A percentile compares a stretch with the other conserved stretches of the same genome.
These are phyloP conservation scores for Zymoseptoria tritici DNA, from an alignment of 2,329 filamentous ascomycete species.

Conservation along the genomic window DNA sequence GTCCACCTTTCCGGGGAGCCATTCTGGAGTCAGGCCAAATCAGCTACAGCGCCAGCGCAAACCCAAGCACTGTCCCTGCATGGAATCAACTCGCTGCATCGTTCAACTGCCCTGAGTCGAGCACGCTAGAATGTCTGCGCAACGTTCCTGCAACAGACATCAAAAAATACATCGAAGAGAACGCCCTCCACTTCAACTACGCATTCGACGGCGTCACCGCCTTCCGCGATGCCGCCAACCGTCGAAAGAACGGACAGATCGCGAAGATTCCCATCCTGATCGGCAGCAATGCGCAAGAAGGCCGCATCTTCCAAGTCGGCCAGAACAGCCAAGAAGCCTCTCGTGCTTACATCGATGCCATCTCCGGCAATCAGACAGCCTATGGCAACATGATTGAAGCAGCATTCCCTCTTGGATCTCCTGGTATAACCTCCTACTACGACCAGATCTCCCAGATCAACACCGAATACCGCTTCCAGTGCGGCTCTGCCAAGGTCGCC, in stretches of 20 bases:
- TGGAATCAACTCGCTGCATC: slow-evolving; percentile 23
- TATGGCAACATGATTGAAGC: slow-evolving; percentile 19
- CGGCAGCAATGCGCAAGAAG: slow-evolving; percentile 32
- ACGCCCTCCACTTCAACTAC: slow-evolving; percentile 27
- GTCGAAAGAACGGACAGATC: slow-evolving; percentile 25
- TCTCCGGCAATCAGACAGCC: slow-evolving; percentile 16
- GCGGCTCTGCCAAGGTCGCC: slow-evolving; percentile 20
- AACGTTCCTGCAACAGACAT: slow-evolving; percentile 27
- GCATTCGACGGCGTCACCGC: slow-evolving; percentile 29
- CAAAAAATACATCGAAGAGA: slow-evolving; percentile 26
- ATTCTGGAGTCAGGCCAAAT: slow-evolving; percentile 29
- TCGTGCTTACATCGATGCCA: slow-evolving; percentile 13
- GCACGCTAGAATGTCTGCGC: slow-evolving; percentile 26
- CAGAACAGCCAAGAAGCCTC: slow-evolving; percentile 17
- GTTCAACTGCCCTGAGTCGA: slow-evolving; percentile 22
- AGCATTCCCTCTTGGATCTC: slow-evolving; percentile 22
- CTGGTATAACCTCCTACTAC: slow-evolving; percentile 12
- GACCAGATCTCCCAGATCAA: slow-evolving; percentile 13
- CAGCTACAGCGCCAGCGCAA: slow-evolving; percentile 18
- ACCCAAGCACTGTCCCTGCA: slow-evolving; percentile 10
- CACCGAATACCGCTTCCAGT: slow-evolving; percentile 21
- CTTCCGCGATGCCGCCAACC: slow-evolving; percentile 21
- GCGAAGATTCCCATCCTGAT: slow-evolving; percentile 30
- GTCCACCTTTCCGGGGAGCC: slow-evolving; percentile 29
- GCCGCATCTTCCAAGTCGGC: slow-evolving; percentile 28